A percentile compares a stretch with the other conserved stretches of the same genome.
These are phyloP conservation scores for Leishmania arabica DNA, from an alignment of 208 protist species.

Conservation along the genomic window DNA sequence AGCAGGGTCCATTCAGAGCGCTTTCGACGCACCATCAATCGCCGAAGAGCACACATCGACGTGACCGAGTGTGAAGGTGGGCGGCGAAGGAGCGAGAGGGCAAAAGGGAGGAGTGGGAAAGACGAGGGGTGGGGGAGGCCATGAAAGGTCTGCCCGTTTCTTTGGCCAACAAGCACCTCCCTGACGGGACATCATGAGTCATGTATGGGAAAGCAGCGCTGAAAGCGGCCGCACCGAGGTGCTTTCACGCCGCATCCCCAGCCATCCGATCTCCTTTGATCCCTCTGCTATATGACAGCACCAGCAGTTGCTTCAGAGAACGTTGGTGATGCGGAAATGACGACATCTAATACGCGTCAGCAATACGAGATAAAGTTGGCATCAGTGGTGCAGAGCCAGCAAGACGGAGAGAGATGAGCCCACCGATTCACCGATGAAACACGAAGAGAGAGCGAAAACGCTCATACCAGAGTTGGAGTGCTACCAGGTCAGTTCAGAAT, in stretches of 20 bases:
- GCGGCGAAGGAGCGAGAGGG: background rate
- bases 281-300: background rate
- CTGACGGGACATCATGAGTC: background rate
- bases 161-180: background rate
- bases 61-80: background rate
- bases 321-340: background rate
- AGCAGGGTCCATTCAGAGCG: background rate
- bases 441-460: background rate
- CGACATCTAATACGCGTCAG: background rate
- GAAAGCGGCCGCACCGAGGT: background rate
- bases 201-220: background rate
- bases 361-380: slow-evolving; percentile 3
- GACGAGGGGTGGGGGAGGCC: background rate
- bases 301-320: background rate
- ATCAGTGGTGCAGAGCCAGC: background rate
- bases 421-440: background rate
- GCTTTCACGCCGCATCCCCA: background rate
- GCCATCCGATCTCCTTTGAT: background rate
- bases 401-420: background rate
- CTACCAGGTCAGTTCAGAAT: background rate
- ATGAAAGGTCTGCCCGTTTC: background rate
- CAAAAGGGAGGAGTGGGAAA: background rate
- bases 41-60: background rate
- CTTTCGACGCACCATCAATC: background rate
- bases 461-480: background rate